A percentile compares a stretch with the other conserved stretches of the same genome.
Conservation (phyloP, 371 early-diverging fungal species). For the Mortierella sp. region DNA sequence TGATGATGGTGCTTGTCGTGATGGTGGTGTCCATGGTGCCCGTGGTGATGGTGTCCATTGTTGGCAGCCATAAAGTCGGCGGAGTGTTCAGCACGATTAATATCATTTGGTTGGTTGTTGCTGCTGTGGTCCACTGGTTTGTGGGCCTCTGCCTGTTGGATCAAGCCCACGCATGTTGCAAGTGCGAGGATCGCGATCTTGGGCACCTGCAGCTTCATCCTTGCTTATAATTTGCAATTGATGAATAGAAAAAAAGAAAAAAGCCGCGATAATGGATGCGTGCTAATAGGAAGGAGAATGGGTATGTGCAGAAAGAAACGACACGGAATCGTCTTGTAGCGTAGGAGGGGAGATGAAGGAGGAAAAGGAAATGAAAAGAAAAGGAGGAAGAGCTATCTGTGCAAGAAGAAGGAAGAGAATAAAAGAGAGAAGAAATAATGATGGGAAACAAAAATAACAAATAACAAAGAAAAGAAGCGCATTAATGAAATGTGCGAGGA, state of each 20-base stretch:
- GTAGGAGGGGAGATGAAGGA: neutral
- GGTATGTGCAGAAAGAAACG: neutral
- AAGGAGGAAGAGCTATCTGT: neutral
- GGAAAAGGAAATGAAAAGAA: neutral
- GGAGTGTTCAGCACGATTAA: neutral
- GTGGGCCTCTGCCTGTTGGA: neutral
- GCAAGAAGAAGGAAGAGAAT: neutral
- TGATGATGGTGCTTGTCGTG: neutral
- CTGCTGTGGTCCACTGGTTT: neutral
- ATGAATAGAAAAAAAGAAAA: neutral
- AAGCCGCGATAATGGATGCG: neutral
- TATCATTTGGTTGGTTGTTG: neutral
- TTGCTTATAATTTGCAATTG: neutral
- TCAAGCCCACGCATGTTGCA: slow-evolving; percentile 16
- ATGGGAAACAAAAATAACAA: neutral
- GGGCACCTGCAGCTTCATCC: slow-evolving; percentile 17
- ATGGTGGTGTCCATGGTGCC: neutral
- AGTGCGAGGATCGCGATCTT: slow-evolving; percentile 19
- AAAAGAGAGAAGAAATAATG: neutral
- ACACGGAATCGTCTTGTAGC: neutral
- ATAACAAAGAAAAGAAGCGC: neutral
- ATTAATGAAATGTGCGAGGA: neutral
- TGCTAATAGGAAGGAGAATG: neutral
- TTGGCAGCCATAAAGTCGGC: neutral
- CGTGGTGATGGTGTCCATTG: neutral